Conservation (phyloP, 2,329 filamentous ascomycete genomes). For the Thielaviopsis euricoi region DNA sequence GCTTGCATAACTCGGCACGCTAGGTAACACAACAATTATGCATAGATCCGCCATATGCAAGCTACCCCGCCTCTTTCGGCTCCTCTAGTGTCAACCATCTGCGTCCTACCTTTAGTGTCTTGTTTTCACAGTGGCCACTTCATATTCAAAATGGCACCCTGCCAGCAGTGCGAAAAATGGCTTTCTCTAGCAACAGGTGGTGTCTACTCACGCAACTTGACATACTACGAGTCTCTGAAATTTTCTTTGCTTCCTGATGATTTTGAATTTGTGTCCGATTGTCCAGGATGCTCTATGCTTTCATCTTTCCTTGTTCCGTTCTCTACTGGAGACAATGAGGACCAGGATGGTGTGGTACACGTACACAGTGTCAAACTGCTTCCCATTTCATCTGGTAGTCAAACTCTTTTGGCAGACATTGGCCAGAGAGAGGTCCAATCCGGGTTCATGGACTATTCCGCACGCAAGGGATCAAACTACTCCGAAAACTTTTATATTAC, state of each 20-base stretch:
- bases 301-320: background rate
- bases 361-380: background rate
- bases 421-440: background rate
- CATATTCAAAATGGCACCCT: background rate
- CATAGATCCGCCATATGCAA: no score
- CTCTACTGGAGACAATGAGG: background rate
- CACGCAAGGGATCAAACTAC: background rate
- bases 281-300: background rate
- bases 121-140: no score
- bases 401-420: background rate
- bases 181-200: background rate
- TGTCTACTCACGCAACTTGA: background rate
- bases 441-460: background rate
- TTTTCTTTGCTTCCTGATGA: background rate
- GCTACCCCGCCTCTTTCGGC: no score
- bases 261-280: background rate
- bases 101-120: no score
- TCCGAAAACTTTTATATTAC: background rate
- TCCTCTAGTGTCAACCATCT: no score
- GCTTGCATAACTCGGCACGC: no score
- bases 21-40: no score
- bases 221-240: background rate
- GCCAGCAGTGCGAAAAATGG: background rate
- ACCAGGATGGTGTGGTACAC: background rate
- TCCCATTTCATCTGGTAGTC: background rate